Percentiles rank a stretch among this genome's conserved stretches.
phyloP scores from a whole-genome alignment of 345 rosid genomes.

The Eucalyptus globulus region DNA sequence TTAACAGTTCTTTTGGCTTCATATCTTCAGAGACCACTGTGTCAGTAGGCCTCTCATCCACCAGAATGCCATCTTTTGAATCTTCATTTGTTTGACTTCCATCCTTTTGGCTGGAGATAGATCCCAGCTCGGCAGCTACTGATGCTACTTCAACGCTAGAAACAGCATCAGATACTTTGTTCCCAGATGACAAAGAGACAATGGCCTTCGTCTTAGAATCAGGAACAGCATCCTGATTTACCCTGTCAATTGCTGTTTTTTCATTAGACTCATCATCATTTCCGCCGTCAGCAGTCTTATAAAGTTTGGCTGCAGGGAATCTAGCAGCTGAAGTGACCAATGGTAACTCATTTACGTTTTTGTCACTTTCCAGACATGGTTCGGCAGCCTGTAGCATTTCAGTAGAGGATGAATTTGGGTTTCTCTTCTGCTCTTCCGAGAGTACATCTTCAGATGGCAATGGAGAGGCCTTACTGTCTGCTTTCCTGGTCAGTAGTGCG shows the following conservation, averaged over 20 bases:
- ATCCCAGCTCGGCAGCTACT: constrained; percentile 6
- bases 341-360: constrained; percentile 16
- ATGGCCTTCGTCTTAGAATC: constrained; percentile 11
- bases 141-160: constrained; percentile 3
- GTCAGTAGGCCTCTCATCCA: constrained; percentile 10
- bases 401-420: constrained; percentile 8
- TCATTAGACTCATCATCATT: constrained; percentile 8
- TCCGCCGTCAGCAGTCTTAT: constrained; percentile 3
- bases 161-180: constrained; percentile 3
- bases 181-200: constrained; percentile 7
- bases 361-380: constrained; percentile 22
- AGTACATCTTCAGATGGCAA: constrained; percentile 2
- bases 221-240: constrained; percentile 9
- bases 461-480: constrained; percentile 3
- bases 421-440: constrained; percentile 9
- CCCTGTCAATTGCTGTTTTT: constrained; percentile 1
- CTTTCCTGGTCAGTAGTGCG: constrained; percentile 5
- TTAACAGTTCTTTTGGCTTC: constrained; percentile 8
- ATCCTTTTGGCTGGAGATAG: background rate
- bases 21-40: constrained; percentile 1
- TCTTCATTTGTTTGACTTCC: constrained; percentile 7
- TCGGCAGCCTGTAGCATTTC: constrained; percentile 25
- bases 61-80: background rate
- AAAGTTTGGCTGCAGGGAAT: background rate
- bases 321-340: background rate